Base-by-base conservation (phyloP, 495 filamentous ascomycete species). In the Monascus purpureus region DNA sequence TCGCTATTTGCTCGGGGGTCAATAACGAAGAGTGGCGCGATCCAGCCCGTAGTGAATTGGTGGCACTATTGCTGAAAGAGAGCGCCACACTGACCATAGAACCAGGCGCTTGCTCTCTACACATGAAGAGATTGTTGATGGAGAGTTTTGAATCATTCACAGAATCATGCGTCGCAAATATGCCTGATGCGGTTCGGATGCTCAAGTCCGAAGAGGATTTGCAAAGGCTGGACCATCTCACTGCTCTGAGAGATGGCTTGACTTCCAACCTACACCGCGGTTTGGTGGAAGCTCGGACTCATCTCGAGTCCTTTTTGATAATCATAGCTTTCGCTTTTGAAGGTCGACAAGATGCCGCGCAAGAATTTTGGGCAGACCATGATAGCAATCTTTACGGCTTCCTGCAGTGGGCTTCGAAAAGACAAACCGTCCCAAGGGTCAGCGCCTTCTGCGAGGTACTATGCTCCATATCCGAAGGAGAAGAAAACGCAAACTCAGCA, bases 391-490 rank as follows among this genome's bases (percentile, higher is more conserved):
- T 96, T 25, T 77, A 80, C 40, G 90, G 90, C 4, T 99, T 99
- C 47, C 63, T 99, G 38, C 78, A 86, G 35, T 99, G 92, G 92
- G 83, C 88, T 16, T 93, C 92, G 2, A 76, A 77, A 39, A 69
- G 87, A 40, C 84, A 88, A 40, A 90, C 90, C 6, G 93, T 92
- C 4, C 90, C 90, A 12, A 73, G 92, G 18, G 85, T 85, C 32
- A 86, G 83, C 45, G 86, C 87, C 11, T 96, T 95, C 43, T 95
- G 87, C 52, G 93, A 95, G 52, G 80, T 96, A 75, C 65, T 99
- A 7, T 77, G 82, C 43, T 73, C 85, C 1, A 70, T 99, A 30
- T 82, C 92, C 0, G 68, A 75, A 22, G 82, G 82, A 20, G 73
- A 82, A 32, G 71, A 80, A 31, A 82, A 79, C 41, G 87, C 86